Base-by-base conservation (phyloP, 2,329 filamentous ascomycete genomes). In the Chrysosporium keratinophilum region DNA sequence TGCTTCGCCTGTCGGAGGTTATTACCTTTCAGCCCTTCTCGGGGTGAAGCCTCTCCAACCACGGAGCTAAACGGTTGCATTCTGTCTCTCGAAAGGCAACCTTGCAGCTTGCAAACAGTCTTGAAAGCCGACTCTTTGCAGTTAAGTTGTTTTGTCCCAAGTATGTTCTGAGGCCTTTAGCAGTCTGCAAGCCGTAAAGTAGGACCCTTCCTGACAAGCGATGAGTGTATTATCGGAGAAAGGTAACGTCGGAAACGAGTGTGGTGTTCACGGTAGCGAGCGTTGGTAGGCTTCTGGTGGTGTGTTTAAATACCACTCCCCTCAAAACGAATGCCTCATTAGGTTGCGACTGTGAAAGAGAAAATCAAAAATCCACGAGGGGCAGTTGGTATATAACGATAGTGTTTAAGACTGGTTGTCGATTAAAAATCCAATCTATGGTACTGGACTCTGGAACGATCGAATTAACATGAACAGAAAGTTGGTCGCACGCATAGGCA, bases 11-110 rank as follows among this genome's bases (percentile, higher is more conserved):
- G 19, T 20, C 23, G 2, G 10, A 33, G n/a, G n/a, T 3, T 20
- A 17, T 15, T 76, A 91, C 86, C 91, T 75, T 90, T 91, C 66
- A 91, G 87, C 57, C 86, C 87, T 70, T 89, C 86, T 62, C 85
- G 78, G 58, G 80, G 80, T 64, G 80, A 77, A 65, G 77, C 72
- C 65, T 73, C 80, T 63, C 73, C 78, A 61, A 85, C 83, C 69
- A 83, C 81, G 72, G 90, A 90, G 43, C 83, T 80, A 70, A 88
- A 91, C 63, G 79, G 82, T 68, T 84, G 83, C 81, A 89, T 83
- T 53, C 4, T 48, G 17, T 5, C 34, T 50, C 12, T 50, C 33
- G 43, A 78, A 17, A 17, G 33, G 76, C 66, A 76, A 83, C 66
- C 86, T 31, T 5, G 28, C 43, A 35, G 33, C 5, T 23, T 35